phyloP scores from a whole-genome alignment of 164 flowering plant species.

The Tetrastigma voinierianum region DNA sequence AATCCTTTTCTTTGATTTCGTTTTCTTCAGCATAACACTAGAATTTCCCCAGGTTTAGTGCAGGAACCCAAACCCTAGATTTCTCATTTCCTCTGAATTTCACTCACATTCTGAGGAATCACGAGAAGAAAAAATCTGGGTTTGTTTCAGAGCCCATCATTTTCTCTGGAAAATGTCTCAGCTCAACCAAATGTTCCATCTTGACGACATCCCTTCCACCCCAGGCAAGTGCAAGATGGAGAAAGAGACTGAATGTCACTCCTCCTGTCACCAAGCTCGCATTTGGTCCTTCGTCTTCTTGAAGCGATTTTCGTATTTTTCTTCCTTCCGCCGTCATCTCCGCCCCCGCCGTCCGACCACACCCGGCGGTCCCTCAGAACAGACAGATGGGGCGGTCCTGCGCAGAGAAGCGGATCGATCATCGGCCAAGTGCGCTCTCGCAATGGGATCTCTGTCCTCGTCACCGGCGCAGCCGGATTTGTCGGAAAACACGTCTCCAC shows the following conservation, averaged over 20 bases:
- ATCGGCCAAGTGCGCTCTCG: slow-evolving; percentile 59
- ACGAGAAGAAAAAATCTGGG: slow-evolving; percentile 2
- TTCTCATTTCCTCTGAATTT: neutral
- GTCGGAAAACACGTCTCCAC: slow-evolving; percentile 83
- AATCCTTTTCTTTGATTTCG: neutral
- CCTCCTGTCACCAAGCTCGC: slow-evolving; percentile 61
- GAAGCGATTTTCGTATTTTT: slow-evolving; percentile 64
- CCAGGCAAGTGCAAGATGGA: slow-evolving; percentile 98
- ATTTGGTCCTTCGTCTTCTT: slow-evolving; percentile 59
- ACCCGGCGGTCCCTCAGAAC: slow-evolving; percentile 49
- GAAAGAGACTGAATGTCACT: slow-evolving; percentile 54
- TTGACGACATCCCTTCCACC: slow-evolving; percentile 73
- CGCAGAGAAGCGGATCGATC: slow-evolving; percentile 72
- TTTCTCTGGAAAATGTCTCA: slow-evolving; percentile 33
- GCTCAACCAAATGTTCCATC: slow-evolving; percentile 52
- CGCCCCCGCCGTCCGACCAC: slow-evolving; percentile 39
- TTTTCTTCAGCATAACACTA: slow-evolving; percentile 9
- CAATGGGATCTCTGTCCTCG: slow-evolving; percentile 67
- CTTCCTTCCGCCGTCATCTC: slow-evolving; percentile 46
- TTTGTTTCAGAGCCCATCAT: slow-evolving; percentile 3
- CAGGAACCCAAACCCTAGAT: slow-evolving; percentile 9
- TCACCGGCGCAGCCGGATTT: slow-evolving; percentile 94
- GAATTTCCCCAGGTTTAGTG: neutral
- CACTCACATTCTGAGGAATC: neutral
- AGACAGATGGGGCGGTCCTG: slow-evolving; percentile 57